Evolutionary conservation across 768 basidiomycete species (phyloP).

Genomic region (Tylopilus plumbeoviolaceoides): DNA sequence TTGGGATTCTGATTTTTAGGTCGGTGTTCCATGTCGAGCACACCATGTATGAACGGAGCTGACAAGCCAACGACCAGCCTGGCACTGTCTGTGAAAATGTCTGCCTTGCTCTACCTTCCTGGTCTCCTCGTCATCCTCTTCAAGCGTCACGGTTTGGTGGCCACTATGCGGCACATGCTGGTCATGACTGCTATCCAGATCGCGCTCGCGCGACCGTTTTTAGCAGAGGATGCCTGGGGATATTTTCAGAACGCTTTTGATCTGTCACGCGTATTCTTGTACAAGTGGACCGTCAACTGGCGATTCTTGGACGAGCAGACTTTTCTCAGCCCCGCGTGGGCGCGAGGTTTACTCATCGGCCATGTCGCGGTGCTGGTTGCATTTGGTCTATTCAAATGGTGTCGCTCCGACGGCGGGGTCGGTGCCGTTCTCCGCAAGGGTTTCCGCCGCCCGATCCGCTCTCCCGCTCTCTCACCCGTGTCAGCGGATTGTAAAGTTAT

Average conservation of each 20-base stretch:
- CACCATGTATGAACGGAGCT: not conserved
- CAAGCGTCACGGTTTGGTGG: constrained; percentile 60
- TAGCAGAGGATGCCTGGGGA: constrained; percentile 50
- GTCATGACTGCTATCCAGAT: constrained; percentile 44
- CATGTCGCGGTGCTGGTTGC: constrained; percentile 57
- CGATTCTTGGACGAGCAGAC: constrained; percentile 73
- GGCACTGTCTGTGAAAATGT: constrained; percentile 95
- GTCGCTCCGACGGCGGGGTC: constrained; percentile 65
- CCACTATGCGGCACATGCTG: constrained; percentile 46
- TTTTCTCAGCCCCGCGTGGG: constrained; percentile 66
- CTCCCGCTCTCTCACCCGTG: constrained; percentile 45
- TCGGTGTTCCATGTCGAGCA: constrained; percentile 30
- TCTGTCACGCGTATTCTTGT: constrained; percentile 82
- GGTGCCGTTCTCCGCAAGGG: constrained; percentile 51
- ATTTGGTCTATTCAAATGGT: constrained; percentile 79
- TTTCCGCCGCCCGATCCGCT: constrained; percentile 44
- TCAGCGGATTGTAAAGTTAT: constrained; percentile 60
- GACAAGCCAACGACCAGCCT: constrained; percentile 4
- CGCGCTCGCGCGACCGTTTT: constrained; percentile 66
- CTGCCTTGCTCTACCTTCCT: constrained; percentile 83
- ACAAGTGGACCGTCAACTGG: constrained; percentile 99
- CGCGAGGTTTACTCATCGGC: constrained; percentile 56
- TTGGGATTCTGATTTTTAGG: constrained; percentile 73
- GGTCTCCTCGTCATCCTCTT: constrained; percentile 80
- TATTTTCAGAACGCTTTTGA: constrained; percentile 84